Percentiles rank a stretch among this genome's conserved stretches.
These are phyloP conservation scores for Tylopilus rubrobrunneus DNA, from an alignment of 768 basidiomycete species.

Conservation along the genomic window DNA sequence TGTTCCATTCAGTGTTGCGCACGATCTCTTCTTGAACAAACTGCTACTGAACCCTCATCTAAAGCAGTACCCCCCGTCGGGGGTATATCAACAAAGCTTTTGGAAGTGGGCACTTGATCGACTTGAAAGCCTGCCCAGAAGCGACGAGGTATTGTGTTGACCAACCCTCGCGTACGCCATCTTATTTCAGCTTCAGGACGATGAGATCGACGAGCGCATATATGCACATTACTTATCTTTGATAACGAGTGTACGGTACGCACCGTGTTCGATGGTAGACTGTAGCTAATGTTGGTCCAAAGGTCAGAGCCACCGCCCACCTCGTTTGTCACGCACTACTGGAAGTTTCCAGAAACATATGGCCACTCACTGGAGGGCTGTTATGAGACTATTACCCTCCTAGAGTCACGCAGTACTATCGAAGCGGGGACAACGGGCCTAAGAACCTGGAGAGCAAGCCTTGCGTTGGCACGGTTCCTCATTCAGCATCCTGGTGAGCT, in stretches of 20 bases:
- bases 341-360: conserved; percentile 32
- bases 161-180: neutral
- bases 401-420: conserved; percentile 71
- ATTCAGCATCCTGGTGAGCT: conserved; percentile 51
- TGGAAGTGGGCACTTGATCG: conserved; percentile 68
- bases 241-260: conserved; percentile 31
- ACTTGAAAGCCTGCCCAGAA: conserved; percentile 43
- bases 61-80: conserved; percentile 55
- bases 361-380: neutral
- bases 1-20: conserved; percentile 38
- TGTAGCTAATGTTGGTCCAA: neutral
- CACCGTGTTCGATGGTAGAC: neutral
- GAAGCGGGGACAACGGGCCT: conserved; percentile 78
- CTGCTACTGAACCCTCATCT: conserved; percentile 56
- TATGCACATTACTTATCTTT: conserved; percentile 60
- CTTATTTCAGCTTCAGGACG: conserved; percentile 35
- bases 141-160: conserved; percentile 43
- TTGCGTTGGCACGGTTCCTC: conserved; percentile 60
- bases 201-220: conserved; percentile 62
- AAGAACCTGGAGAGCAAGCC: conserved; percentile 75
- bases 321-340: conserved; percentile 68
- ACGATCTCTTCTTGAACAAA: conserved; percentile 50
- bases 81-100: conserved; percentile 57
- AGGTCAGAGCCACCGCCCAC: conserved; percentile 30
- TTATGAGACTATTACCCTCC: conserved; percentile 50